phyloP scores from a whole-genome alignment of 768 basidiomycete genomes.

The Sporobolomyces phaffii region DNA sequence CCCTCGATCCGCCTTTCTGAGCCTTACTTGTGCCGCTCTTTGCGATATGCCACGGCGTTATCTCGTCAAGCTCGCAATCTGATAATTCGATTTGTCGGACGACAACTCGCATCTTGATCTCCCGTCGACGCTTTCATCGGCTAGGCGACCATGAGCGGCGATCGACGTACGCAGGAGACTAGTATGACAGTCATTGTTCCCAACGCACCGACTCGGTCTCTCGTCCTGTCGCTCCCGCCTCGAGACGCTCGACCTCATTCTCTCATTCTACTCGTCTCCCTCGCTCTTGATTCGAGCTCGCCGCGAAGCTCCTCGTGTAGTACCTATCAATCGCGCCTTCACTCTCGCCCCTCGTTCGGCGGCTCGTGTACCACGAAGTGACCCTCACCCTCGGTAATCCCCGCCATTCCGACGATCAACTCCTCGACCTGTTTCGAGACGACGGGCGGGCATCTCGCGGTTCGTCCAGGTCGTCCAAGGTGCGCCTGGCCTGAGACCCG shows the following conservation, averaged over 20 bases:
- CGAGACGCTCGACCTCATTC: conserved; percentile 23
- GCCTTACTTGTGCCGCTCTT: too few relatives aligned
- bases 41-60: too few relatives aligned
- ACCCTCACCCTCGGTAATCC: conserved; percentile 8
- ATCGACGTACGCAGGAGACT: too few relatives aligned
- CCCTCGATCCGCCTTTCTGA: too few relatives aligned
- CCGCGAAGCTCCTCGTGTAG: background rate
- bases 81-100: too few relatives aligned
- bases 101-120: too few relatives aligned
- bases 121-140: too few relatives aligned
- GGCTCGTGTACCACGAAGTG: conserved; percentile 4
- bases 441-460: background rate
- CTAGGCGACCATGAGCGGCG: too few relatives aligned
- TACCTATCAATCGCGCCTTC: conserved; percentile 7
- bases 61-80: too few relatives aligned
- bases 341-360: conserved; percentile 7
- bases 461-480: conserved; percentile 1
- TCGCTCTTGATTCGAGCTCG: background rate
- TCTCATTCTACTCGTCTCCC: too few relatives aligned
- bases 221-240: conserved; percentile 16
- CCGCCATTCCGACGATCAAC: background rate
- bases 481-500: background rate
- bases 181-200: too few relatives aligned
- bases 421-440: conserved; percentile 1
- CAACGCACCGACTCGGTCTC: background rate